Percentiles rank a stretch among this genome's conserved stretches.
These are phyloP conservation scores for Spinellus fusiger DNA, from an alignment of 192 early-diverging fungal genomes.

Conservation along the genomic window DNA sequence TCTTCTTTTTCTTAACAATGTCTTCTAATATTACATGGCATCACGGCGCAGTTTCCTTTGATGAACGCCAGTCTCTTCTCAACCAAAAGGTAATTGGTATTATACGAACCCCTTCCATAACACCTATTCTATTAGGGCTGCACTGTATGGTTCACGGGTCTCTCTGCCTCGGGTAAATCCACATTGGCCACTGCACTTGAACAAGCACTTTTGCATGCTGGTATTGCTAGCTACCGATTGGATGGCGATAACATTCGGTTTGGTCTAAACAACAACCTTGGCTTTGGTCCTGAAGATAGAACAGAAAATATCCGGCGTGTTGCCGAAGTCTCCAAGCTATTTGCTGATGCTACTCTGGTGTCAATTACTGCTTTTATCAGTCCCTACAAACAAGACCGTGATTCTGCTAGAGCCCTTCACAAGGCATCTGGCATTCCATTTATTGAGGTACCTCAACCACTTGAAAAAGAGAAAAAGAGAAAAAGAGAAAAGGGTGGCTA, in stretches of 20 bases:
- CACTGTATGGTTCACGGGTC: constrained; percentile 92
- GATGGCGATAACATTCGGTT: constrained; percentile 98
- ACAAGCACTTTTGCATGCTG: constrained; percentile 73
- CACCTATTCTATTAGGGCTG: constrained; percentile 47
- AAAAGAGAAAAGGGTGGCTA: neutral
- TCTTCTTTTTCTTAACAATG: constrained; percentile 14
- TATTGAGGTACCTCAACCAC: constrained; percentile 47
- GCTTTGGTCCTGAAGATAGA: constrained; percentile 86
- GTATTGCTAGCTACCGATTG: constrained; percentile 78
- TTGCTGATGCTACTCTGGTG: constrained; percentile 79
- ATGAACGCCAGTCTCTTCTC: constrained; percentile 67
- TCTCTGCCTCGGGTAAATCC: constrained; percentile 93
- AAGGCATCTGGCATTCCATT: constrained; percentile 74
- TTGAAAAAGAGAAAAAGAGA: neutral
- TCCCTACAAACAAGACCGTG: constrained; percentile 79
- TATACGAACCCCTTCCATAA: neutral
- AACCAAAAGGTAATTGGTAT: constrained; percentile 49
- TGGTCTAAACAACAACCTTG: constrained; percentile 91
- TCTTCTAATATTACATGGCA: constrained; percentile 92
- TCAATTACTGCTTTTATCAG: constrained; percentile 89
- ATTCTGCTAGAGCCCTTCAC: constrained; percentile 73
- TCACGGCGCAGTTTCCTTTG: constrained; percentile 63
- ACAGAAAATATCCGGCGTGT: constrained; percentile 95
- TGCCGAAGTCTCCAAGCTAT: constrained; percentile 86
- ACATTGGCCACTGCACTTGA: constrained; percentile 89